A percentile compares a stretch with the other conserved stretches of the same genome.
Conservation (phyloP, 2,329 filamentous ascomycete genomes). For the Paramyrothecium roridum region DNA sequence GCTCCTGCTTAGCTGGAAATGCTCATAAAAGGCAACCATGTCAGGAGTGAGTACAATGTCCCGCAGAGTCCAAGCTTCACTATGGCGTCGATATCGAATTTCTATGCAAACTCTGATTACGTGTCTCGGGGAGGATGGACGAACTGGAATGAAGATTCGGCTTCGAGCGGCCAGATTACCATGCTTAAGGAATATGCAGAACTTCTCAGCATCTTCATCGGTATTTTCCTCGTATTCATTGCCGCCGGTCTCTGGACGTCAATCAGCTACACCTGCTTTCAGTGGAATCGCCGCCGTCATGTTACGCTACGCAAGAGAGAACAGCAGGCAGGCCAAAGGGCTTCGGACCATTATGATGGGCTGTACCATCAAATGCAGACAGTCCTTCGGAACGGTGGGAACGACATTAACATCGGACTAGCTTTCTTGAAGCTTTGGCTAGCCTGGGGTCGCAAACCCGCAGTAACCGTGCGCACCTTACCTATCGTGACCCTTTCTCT, state of each 20-base stretch:
- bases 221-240: slow-evolving; percentile 4
- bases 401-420: background rate
- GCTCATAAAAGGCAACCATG: background rate
- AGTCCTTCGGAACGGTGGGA: background rate
- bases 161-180: slow-evolving; percentile 1
- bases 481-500: background rate
- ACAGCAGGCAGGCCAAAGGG: background rate
- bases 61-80: background rate
- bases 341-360: background rate
- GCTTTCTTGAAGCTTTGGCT: slow-evolving; percentile 2
- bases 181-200: slow-evolving; percentile 2
- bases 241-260: slow-evolving; percentile 1
- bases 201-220: slow-evolving; percentile 3
- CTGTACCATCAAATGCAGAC: slow-evolving; percentile 2
- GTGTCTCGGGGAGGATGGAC: slow-evolving; percentile 1
- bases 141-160: background rate
- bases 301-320: background rate
- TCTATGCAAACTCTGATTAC: background rate
- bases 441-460: background rate
- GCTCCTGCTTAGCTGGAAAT: background rate
- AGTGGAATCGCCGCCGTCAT: background rate
- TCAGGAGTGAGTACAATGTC: background rate
- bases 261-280: background rate
- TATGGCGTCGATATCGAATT: background rate
- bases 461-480: background rate